Evolutionary conservation across 306 rosid genomes (phyloP).

Genomic region (Hippophae tibetana): DNA sequence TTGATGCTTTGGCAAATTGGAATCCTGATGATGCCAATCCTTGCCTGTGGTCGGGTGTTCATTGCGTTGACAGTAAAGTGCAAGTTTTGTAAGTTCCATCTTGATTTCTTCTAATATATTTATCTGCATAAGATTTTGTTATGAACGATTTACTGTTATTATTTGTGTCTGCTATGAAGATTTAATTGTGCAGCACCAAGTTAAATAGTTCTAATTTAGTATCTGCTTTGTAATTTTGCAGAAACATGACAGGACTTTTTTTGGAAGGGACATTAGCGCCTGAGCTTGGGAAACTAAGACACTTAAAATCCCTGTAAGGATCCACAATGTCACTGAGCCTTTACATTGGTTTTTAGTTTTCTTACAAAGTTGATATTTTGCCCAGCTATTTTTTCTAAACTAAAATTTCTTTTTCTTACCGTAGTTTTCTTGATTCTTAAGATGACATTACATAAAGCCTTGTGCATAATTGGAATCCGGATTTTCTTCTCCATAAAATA

Average conservation of each 20-base stretch:
- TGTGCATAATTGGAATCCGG: not conserved
- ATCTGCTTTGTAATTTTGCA: conserved; percentile 25
- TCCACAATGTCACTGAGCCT: conserved; percentile 1
- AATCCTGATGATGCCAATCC: conserved; percentile 48
- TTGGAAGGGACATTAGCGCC: conserved; percentile 80
- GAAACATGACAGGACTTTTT: conserved; percentile 56
- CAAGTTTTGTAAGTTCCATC: conserved; percentile 56
- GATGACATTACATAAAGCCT: conserved; percentile 1
- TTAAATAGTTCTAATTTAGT: conserved; percentile 5
- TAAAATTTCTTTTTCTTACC: not conserved
- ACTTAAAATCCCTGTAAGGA: conserved; percentile 64
- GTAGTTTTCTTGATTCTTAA: not conserved
- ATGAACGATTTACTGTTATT: not conserved
- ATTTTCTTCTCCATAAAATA: too few relatives aligned
- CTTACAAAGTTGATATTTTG: conserved; percentile 1
- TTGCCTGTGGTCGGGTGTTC: conserved; percentile 72
- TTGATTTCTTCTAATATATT: conserved; percentile 10
- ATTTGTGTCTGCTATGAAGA: not conserved
- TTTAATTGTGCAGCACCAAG: not conserved
- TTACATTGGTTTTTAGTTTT: not conserved
- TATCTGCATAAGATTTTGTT: not conserved
- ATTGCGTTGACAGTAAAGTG: conserved; percentile 49
- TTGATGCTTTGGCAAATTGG: conserved; percentile 58
- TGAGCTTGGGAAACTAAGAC: conserved; percentile 61
- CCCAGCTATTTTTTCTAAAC: not conserved